These are phyloP conservation scores for Astrothelium macrocarpum DNA, from an alignment of 495 filamentous ascomycete genomes.

Conservation along the genomic window DNA sequence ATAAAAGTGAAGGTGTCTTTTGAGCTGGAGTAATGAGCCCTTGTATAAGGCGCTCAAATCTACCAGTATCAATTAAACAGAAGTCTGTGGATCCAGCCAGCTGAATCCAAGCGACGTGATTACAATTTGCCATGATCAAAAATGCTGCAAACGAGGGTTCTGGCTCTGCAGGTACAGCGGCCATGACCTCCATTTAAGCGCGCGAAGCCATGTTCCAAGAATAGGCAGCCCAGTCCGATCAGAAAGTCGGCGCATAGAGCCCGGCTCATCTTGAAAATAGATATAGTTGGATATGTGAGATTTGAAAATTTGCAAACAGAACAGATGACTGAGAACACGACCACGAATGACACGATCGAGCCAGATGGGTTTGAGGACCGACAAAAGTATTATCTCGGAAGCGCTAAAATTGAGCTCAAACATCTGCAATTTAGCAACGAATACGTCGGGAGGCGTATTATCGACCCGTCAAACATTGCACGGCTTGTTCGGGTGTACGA, in stretches of 20 bases:
- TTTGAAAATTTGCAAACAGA: not conserved
- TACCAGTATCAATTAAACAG: not conserved
- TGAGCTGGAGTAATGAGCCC: not conserved
- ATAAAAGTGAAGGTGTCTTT: not conserved
- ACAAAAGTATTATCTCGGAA: not conserved
- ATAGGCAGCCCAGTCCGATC: not conserved
- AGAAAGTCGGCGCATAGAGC: not conserved
- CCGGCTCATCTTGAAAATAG: not conserved
- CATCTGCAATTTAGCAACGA: not conserved
- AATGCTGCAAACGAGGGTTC: not conserved
- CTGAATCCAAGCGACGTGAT: conserved; percentile 5
- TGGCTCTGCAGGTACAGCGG: not conserved
- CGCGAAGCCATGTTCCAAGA: not conserved
- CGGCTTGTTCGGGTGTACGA: not conserved
- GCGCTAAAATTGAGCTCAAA: not conserved
- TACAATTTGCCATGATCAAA: not conserved
- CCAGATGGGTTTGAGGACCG: not conserved
- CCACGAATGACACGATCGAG: not conserved
- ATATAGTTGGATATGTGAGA: not conserved
- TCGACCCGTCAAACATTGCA: not conserved
- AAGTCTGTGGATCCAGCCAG: conserved; percentile 1
- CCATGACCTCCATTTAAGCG: not conserved
- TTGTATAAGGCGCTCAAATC: not conserved
- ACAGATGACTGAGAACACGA: not conserved
- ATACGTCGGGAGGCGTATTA: not conserved